These are phyloP conservation scores for Colletotrichum destructivum DNA, from an alignment of 2,329 filamentous ascomycete genomes.

Conservation along the genomic window DNA sequence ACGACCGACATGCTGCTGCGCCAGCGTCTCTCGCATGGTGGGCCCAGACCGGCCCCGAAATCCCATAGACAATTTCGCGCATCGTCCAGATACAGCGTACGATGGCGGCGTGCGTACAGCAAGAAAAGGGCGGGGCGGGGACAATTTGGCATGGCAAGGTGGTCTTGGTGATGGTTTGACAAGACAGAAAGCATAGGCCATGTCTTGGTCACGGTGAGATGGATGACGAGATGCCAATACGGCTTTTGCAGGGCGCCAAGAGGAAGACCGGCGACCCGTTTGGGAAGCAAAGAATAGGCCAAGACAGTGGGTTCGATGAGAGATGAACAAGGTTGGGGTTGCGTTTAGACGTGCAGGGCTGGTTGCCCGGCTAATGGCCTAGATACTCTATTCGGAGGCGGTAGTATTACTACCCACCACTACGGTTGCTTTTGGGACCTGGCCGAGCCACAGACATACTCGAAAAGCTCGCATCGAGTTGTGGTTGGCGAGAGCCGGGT, in stretches of 20 bases:
- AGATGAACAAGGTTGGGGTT: constrained; percentile 17
- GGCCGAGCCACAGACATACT: neutral
- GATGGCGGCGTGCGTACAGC: neutral
- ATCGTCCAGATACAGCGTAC: neutral
- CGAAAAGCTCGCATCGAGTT: constrained; percentile 7
- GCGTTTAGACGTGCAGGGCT: no score
- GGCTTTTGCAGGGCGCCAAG: constrained; percentile 29
- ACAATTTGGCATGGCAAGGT: constrained; percentile 26
- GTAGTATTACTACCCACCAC: no score
- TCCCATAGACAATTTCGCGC: constrained; percentile 12
- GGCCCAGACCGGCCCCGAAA: constrained; percentile 13
- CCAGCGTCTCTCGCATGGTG: constrained; percentile 7
- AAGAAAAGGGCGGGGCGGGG: constrained; percentile 3
- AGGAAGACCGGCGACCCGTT: constrained; percentile 19
- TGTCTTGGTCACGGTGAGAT: constrained; percentile 9
- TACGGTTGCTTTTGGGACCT: no score
- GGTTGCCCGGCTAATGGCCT: no score
- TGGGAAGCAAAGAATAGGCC: constrained; percentile 21
- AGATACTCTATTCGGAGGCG: no score
- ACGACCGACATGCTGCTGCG: constrained; percentile 25
- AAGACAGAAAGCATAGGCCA: constrained; percentile 8
- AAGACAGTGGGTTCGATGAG: constrained; percentile 28
- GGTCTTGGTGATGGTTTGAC: constrained; percentile 8
- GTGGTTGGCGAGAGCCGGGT: constrained; percentile 2
- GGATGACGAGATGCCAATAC: constrained; percentile 30